Evolutionary conservation across 257 asterid species (phyloP), one percentile per base, ranked within the genome.

Genomic region (Gentiana dahurica): DNA sequence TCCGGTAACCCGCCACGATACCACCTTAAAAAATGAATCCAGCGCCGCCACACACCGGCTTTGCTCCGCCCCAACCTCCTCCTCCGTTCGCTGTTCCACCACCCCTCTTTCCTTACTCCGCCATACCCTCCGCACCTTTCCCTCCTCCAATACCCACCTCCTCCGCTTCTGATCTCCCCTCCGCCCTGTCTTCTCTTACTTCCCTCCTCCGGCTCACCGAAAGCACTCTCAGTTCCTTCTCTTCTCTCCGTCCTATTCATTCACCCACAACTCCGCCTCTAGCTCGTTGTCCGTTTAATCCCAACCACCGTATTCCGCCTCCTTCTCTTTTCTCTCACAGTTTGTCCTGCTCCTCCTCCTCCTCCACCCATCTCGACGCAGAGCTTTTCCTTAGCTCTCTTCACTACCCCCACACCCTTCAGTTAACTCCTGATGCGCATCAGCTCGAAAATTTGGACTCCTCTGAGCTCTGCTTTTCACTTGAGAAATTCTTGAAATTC

Each of bases 271-370:
- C 36, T 41, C 60, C 60, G 15, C 69, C 69, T 49, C 83, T 80
- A 58, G 71, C 77, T 56, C 71, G 75, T n/a, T 88, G 96, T 72
- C 90, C 94, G 57, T 75, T 68, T 72, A 75, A 82, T 73, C 76
- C 79, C 45, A 76, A 66, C 70, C 97, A 88, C 74, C 90, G 54
- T 4, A 72, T 85, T 34, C 87, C 94, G 6, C 79, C 82, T 48
- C 72, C 89, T 50, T 77, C 87, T 48, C 86, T 86, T 73, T 86
- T 89, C 74, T 78, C 85, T 54, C 97, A 89, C 81, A 70, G 49
- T 72, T 80, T 86, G 55, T 76, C 70, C 52, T 83, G 94, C 78
- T 81, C 89, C 37, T 72, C 78, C 10, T 68, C 73, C 48, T 33
- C 34, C n/a, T 33, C 37, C n/a, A 38, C 60, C 24, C 68, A 66